These are phyloP conservation scores for Kurtzmaniella quercitrusa DNA, from an alignment of 1,139 yeast genomes.

Conservation along the genomic window DNA sequence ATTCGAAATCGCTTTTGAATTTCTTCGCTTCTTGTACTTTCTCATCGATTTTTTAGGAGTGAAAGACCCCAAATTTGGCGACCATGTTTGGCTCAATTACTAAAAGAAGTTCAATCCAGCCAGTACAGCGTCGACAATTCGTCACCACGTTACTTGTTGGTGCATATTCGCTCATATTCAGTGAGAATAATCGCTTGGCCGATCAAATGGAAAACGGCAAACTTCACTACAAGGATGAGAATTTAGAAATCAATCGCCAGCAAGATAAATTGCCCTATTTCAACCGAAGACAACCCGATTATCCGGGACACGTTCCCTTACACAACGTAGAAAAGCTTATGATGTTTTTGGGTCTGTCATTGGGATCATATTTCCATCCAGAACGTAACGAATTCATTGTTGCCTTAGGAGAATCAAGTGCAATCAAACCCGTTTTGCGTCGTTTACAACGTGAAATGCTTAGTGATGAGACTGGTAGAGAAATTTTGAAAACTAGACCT, in stretches of 20 bases:
- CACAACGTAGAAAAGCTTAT: constrained; percentile 57
- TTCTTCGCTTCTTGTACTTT: too few relatives aligned
- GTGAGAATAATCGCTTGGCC: constrained; percentile 50
- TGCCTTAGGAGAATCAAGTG: constrained; percentile 93
- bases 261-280: constrained; percentile 25
- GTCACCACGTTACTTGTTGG: constrained; percentile 14
- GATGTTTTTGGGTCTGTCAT: constrained; percentile 69
- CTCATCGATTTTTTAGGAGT: too few relatives aligned
- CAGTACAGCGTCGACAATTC: not conserved
- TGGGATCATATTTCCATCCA: constrained; percentile 84
- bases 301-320: constrained; percentile 82
- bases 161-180: constrained; percentile 29
- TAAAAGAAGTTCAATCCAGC: not conserved
- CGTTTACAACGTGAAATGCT: constrained; percentile 71
- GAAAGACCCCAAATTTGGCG: not conserved
- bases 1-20: not conserved
- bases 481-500: constrained; percentile 74
- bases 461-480: constrained; percentile 68
- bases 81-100: not conserved
- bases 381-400: constrained; percentile 77
- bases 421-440: constrained; percentile 63
- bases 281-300: constrained; percentile 44
- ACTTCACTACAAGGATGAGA: constrained; percentile 39
- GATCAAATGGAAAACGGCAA: constrained; percentile 56
- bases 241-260: constrained; percentile 23